A percentile compares a stretch with the other conserved stretches of the same genome.
Conservation (phyloP, 805 yeast species). For the Wickerhamiella sorbophila region DNA sequence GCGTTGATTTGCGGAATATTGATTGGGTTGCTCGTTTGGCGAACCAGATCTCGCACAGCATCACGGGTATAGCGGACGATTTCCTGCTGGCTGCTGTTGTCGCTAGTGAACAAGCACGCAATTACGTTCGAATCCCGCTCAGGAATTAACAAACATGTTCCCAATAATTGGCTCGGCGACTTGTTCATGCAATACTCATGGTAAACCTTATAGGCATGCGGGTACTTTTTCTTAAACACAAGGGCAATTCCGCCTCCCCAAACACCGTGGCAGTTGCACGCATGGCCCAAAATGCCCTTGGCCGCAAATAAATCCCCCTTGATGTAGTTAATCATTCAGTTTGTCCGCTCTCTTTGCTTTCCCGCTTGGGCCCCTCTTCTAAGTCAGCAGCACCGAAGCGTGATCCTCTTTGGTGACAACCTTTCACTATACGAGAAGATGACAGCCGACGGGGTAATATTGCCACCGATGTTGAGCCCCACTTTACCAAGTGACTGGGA, state of each 20-base stretch:
- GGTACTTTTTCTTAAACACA: conserved; percentile 39
- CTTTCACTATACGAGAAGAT: too few relatives aligned
- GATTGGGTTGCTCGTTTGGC: conserved; percentile 27
- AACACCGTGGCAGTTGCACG: conserved; percentile 62
- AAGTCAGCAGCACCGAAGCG: too few relatives aligned
- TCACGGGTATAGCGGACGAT: conserved; percentile 38
- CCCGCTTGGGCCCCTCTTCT: too few relatives aligned
- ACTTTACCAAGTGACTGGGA: conserved; percentile 25
- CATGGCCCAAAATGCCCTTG: conserved; percentile 46
- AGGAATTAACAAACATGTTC: conserved; percentile 38
- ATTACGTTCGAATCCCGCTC: conserved; percentile 26
- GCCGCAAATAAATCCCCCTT: conserved; percentile 43
- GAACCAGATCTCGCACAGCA: conserved; percentile 35
- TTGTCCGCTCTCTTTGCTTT: too few relatives aligned
- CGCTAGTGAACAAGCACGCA: conserved; percentile 64
- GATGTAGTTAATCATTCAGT: conserved; percentile 26
- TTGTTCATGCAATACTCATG: conserved; percentile 28
- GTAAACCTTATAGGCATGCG: conserved; percentile 41
- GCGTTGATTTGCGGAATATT: conserved; percentile 69
- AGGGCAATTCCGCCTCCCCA: conserved; percentile 85
- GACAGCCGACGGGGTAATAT: background rate
- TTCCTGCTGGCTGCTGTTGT: conserved; percentile 25
- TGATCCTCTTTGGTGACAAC: too few relatives aligned
- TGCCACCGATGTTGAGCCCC: conserved; percentile 28
- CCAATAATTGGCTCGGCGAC: conserved; percentile 31